Evolutionary conservation across 2,329 filamentous ascomycete species (phyloP), one percentile per base, ranked within the genome.

Genomic region (Fusarium napiforme): DNA sequence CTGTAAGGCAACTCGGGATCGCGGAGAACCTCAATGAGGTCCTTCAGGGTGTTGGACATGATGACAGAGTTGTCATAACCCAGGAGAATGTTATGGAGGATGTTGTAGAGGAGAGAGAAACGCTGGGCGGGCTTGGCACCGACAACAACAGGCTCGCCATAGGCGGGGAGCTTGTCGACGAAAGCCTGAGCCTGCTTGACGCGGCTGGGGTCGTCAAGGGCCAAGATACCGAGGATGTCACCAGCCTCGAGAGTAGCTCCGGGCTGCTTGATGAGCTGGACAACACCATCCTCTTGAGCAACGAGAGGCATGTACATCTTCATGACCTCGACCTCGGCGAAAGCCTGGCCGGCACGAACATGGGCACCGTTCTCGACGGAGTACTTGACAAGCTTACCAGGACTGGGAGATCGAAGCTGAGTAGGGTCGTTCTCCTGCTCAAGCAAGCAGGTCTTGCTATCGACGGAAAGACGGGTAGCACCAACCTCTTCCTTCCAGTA

Each of bases 271-370:
- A 99, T 97, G 79, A 99, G 90, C 86, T 98, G 96, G 64, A 99
- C 96, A 61, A 97, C 89, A 87, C 96, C 96, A 78, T 97, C 96
- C 83, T 99, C 96, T 81, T 95, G 93, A 6, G 96, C 93, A 70
- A 99, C 89, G 62, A 99, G 88, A 79, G 96, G 96, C 96, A 99
- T 99, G 89, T 98, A 98, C 96, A 99, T 99, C 89, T 99, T 99
- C 96, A 99, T 99, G 84, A 99, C 96, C 85, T 99, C 96, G 45
- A 99, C 96, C 83, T 99, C 96, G 63, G 96, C 96, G 80, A 95
- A 99, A 39, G 96, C 88, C 83, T 98, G 93, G 64, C 96, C 96
- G 77, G 97, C 94, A 83, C 91, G 92, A 83, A 99, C 91, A 82
- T 99, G 96, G 77, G 95, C 89, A 69, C 96, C 96, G 79, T 97